Base-by-base conservation (phyloP, 2,329 filamentous ascomycete species). In the Emmonsia crescens region DNA sequence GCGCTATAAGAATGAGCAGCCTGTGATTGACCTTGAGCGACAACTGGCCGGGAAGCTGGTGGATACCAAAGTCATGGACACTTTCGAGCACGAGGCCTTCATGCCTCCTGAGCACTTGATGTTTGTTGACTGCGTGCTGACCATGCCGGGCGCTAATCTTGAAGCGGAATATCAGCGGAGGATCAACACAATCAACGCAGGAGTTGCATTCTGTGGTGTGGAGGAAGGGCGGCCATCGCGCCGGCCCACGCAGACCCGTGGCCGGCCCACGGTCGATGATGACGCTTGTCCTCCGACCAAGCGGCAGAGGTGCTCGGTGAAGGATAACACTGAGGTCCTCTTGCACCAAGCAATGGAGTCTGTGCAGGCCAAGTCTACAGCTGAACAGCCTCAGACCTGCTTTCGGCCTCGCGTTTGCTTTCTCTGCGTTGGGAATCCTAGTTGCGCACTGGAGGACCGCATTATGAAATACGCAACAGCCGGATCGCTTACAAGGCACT, bases 221-320 rank as follows among this genome's bases (percentile, higher is more conserved):
- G 65, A 70, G 65, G 68, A 72, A 60, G 66, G 68, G 31, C 59
- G 38, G 21, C 64, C 61, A 12, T 31, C 33, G n/a, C 56, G 5
- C 33, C 40, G 54, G 36, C n/a, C 31, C 6, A 64, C 36, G 27
- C 57, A 64, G 56, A 61, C 65, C 38, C n/a, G 49, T 62, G 21
- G 56, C 46, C 63, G 61, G 54, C 52, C 68, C 71, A 5, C 86
- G 82, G 81, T 73, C 86, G 10, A 80, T 77, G 9, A 68, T 80
- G 12, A 77, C 74, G 0, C 68, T 81, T 82, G 1, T 77, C 87
- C 60, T 87, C 85, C n/a, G 14, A 38, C 60, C 33, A 68, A 67
- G 44, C 62, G 38, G 42, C 61, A 64, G 52, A 58, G n/a, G 82
- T 3, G 38, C 57, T 59, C 19, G 5, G 46, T 33, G 24, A 55